phyloP scores from a whole-genome alignment of 2,329 filamentous ascomycete genomes.

The Triangularia setosa region DNA sequence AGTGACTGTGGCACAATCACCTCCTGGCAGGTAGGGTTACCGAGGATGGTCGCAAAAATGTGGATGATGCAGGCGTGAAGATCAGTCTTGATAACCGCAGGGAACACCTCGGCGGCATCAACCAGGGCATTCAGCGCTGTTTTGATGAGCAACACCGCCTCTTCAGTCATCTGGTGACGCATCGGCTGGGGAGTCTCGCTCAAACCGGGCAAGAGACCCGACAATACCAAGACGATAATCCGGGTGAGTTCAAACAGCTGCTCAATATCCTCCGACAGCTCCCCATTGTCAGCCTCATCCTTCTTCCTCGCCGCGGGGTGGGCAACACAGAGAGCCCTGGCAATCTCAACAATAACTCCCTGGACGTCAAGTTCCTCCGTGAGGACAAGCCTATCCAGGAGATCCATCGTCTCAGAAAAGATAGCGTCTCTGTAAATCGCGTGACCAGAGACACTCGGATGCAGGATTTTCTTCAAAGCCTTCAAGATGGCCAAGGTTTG shows the following conservation, averaged over 20 bases:
- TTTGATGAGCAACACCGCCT: slow-evolving; percentile 75
- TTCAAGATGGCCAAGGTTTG: slow-evolving; percentile 81
- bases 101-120: slow-evolving; percentile 92
- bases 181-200: slow-evolving; percentile 62
- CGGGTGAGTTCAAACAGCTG: slow-evolving; percentile 95
- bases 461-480: slow-evolving; percentile 89
- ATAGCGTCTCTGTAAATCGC: slow-evolving; percentile 95
- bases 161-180: slow-evolving; percentile 78
- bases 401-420: slow-evolving; percentile 95
- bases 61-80: slow-evolving; percentile 95
- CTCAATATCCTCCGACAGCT: slow-evolving; percentile 93
- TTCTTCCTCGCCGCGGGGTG: slow-evolving; percentile 81
- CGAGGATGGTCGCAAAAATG: slow-evolving; percentile 90
- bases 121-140: slow-evolving; percentile 83
- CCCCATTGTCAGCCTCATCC: slow-evolving; percentile 63
- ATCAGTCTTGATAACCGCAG: slow-evolving; percentile 92
- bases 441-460: slow-evolving; percentile 90
- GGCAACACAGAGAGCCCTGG: slow-evolving; percentile 80
- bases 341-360: slow-evolving; percentile 89
- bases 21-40: slow-evolving; percentile 81
- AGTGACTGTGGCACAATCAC: slow-evolving; percentile 85
- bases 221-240: slow-evolving; percentile 90
- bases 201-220: slow-evolving; percentile 80
- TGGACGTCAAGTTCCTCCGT: slow-evolving; percentile 89
- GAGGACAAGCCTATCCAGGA: slow-evolving; percentile 85